Evolutionary conservation across 1,139 yeast genomes (phyloP), one percentile per base, ranked within the genome.

Genomic region (Lodderomyces metapsilosis): DNA sequence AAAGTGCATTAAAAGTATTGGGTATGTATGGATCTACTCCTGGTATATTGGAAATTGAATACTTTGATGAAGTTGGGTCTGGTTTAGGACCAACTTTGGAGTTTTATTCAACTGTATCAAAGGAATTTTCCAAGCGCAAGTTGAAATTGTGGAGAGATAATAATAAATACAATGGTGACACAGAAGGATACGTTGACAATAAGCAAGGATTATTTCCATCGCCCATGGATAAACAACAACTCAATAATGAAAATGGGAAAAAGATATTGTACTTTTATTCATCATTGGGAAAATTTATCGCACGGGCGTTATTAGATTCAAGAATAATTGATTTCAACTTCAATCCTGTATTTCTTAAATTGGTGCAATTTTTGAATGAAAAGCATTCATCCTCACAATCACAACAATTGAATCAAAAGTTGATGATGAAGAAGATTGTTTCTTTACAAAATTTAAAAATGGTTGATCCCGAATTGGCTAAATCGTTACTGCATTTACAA

Each of bases 41-140:
- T 0, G 86, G 89, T 30, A 72, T 88, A 6, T 66, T 92, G 36
- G 98, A 92, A 53, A 83, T 92, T 45, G 97, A 91, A 57, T 92
- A 86, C 55, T 82, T 77, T 51, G 91, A 85, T 52, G 98, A 92
- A 58, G 96, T 78, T n/a, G 98, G 98, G 10, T 84, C 96, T 1
- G 98, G 98, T 0, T 66, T 89, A 39, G 98, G 98, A 0, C 98
- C 98, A 2, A 92, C 98, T 0, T 70, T 91, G 47, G 98, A 92
- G 60, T 92, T 92, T 56, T 92, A 88, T 57, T 81, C 97, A 0
- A 69, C 76, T 11, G 92, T 88, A 4, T 88, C 97, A 0, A 79
- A 71, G 47, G 92, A 84, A 47, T 88, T 68, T 57, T 69, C 85
- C 1, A 73, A 67, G 47, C 74, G 72, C 43, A 73, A 72, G 39